Base-by-base conservation (phyloP, 1,284 basidiomycete species). In the Afroboletus lepidellus region DNA sequence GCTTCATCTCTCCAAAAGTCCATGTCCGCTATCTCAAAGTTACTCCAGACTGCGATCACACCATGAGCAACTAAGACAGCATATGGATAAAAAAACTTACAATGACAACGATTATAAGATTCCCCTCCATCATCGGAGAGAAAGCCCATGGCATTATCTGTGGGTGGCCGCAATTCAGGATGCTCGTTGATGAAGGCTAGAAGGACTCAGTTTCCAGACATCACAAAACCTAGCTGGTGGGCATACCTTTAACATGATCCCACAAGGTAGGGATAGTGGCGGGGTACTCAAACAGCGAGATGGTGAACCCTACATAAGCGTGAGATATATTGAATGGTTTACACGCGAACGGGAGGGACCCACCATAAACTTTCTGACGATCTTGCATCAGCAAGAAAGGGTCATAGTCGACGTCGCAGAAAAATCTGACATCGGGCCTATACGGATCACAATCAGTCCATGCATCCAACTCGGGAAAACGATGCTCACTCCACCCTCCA, bases 381-480 rank as follows among this genome's bases (percentile, higher is more conserved):
- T 94, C 88, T 72, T 93, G 77, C 93, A 97, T 95, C 59, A 91
- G 72, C 46, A 93, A 70, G 78, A 96, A 95, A 6, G 94, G 94
- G 69, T 97, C 87, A 64, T 88, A 90, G 59, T 90, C 83, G 51
- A 94, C 67, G 61, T 95, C 92, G 64, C 92, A 95, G 74, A 87
- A 92, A 69, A 90, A 86, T 64, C 87, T 87, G 71, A 94, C 82
- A 60, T 84, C 81, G 12, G 92, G 93, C 64, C 86, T 89, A n/a
- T 15, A 41, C 5, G 12, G 47, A 9, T 20, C 24, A 53, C 9
- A 47, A 54, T 50, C 13, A 46, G 33, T 21, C 9, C 33, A 43
- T 32, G 21, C 20, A 11, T 48, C 44, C 3, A 23, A 47, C 29
- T 47, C 30, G 8, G n/a, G 15, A 36, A 37, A 8, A 36, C 34